Evolutionary conservation across 2,329 filamentous ascomycete genomes (phyloP).

Genomic region (Aspergillus tanneri): DNA sequence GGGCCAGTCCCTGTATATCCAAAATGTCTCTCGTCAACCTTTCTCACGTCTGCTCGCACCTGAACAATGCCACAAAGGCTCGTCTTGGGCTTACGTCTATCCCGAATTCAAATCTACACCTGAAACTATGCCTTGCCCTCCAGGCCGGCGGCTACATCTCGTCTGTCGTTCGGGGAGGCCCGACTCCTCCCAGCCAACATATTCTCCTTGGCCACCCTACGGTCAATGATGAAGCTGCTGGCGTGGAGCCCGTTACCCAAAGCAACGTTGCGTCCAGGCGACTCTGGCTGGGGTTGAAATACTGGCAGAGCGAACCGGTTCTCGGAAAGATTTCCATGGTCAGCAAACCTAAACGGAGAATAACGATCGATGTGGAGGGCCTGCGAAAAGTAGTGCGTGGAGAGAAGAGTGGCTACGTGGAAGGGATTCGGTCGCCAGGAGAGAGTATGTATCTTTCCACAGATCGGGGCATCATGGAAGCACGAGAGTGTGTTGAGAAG

Average conservation of each 20-base stretch:
- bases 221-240: conserved; percentile 37
- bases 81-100: conserved; percentile 81
- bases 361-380: conserved; percentile 63
- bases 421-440: conserved; percentile 71
- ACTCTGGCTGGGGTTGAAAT: conserved; percentile 88
- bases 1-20: conserved; percentile 22
- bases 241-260: conserved; percentile 58
- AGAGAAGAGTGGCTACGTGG: conserved; percentile 63
- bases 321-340: conserved; percentile 65
- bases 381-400: conserved; percentile 69
- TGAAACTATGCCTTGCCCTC: conserved; percentile 70
- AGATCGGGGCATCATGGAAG: conserved; percentile 74
- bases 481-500: conserved; percentile 76
- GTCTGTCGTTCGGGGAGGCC: conserved; percentile 71
- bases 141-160: conserved; percentile 81
- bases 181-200: conserved; percentile 54
- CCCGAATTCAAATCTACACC: conserved; percentile 76
- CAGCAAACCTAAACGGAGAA: conserved; percentile 70
- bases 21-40: conserved; percentile 73
- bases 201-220: conserved; percentile 54
- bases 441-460: conserved; percentile 81
- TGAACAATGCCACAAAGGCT: conserved; percentile 85
- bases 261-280: conserved; percentile 71
- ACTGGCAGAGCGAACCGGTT: conserved; percentile 80
- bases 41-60: conserved; percentile 79